These are phyloP conservation scores for Talaromyces sp. DNA, from an alignment of 2,329 filamentous ascomycete genomes.

Conservation along the genomic window DNA sequence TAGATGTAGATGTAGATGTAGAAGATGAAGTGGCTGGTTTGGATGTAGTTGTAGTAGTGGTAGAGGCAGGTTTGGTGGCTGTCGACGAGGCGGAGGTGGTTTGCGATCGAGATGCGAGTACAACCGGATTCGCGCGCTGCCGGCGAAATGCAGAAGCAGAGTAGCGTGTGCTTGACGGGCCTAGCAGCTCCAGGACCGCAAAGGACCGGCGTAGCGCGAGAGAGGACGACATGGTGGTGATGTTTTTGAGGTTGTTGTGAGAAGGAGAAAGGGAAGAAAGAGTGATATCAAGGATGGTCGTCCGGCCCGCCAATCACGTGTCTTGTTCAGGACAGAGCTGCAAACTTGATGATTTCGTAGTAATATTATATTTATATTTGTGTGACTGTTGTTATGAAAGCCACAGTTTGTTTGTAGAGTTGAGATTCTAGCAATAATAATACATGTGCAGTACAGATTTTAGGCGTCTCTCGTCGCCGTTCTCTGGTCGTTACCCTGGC, in stretches of 20 bases:
- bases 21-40: neutral
- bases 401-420: neutral
- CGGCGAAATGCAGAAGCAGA: neutral
- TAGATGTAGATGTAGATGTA: neutral
- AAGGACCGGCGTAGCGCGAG: conserved; percentile 9
- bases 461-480: conserved; percentile 68
- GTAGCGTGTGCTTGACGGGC: neutral
- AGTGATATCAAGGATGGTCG: neutral
- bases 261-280: neutral
- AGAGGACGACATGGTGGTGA: conserved; percentile 9
- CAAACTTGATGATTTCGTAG: neutral
- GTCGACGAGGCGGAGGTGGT: conserved; percentile 4
- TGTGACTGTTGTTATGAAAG: no score
- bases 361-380: neutral
- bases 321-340: neutral
- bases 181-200: conserved; percentile 8
- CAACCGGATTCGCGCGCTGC: neutral
- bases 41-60: neutral
- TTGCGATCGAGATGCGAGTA: neutral
- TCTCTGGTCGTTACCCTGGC: conserved; percentile 76
- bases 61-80: neutral
- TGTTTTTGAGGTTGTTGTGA: neutral
- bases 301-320: conserved; percentile 3
- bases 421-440: neutral
- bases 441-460: neutral